phyloP scores from a whole-genome alignment of 441 rosid species.

The Gossypium gossypioides region DNA sequence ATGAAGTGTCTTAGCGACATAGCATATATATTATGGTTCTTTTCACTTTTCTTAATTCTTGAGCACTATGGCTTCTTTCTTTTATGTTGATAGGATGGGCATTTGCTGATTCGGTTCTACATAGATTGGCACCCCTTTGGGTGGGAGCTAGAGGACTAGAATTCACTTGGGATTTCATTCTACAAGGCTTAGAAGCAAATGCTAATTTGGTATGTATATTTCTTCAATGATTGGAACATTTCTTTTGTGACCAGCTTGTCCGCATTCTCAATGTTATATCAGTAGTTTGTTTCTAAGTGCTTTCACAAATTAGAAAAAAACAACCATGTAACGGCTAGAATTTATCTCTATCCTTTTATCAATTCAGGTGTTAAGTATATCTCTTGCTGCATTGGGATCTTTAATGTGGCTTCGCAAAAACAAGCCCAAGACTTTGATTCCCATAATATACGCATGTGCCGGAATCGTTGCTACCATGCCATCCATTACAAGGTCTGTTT shows the following conservation, averaged over 20 bases:
- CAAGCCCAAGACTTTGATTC: constrained; percentile 78
- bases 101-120: constrained; percentile 81
- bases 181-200: constrained; percentile 93
- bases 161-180: constrained; percentile 82
- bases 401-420: constrained; percentile 92
- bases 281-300: background rate
- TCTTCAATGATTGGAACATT: background rate
- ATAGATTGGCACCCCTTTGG: constrained; percentile 90
- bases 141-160: constrained; percentile 88
- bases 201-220: constrained; percentile 59
- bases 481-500: constrained; percentile 55
- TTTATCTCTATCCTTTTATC: constrained; percentile 9
- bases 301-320: background rate
- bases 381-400: constrained; percentile 86
- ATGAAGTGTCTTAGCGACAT: too few relatives aligned
- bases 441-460: constrained; percentile 73
- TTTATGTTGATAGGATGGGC: constrained; percentile 68
- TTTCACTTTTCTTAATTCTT: background rate
- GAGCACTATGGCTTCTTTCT: background rate
- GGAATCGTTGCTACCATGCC: constrained; percentile 91
- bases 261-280: background rate
- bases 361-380: constrained; percentile 65
- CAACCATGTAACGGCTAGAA: too few relatives aligned
- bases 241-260: background rate
- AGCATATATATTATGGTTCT: background rate